phyloP scores from a whole-genome alignment of 768 basidiomycete species.

The Collybia mongolica region DNA sequence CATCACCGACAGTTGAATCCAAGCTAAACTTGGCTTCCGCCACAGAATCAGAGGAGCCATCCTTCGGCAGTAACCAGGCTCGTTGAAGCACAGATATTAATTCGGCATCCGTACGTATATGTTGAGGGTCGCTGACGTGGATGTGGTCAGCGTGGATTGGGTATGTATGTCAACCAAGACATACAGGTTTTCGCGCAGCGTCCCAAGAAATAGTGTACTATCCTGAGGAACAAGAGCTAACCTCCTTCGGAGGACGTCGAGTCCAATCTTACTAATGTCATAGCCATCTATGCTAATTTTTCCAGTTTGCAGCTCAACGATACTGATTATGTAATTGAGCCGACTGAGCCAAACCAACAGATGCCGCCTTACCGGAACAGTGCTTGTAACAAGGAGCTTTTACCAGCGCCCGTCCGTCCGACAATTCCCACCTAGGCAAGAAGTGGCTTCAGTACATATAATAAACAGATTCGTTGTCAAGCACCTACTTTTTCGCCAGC shows the following conservation, averaged over 20 bases:
- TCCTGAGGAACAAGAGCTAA: constrained; percentile 72
- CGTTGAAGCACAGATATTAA: constrained; percentile 60
- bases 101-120: constrained; percentile 54
- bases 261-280: constrained; percentile 49
- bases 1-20: constrained; percentile 59
- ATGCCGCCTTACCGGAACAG: constrained; percentile 42
- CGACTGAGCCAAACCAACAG: not conserved
- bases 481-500: constrained; percentile 61
- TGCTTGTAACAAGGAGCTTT: constrained; percentile 57
- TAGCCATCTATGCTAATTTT: constrained; percentile 54
- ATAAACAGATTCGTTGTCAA: not conserved
- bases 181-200: constrained; percentile 42
- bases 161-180: not conserved
- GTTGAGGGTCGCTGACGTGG: constrained; percentile 47
- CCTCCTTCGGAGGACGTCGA: constrained; percentile 50
- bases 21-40: constrained; percentile 67
- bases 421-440: constrained; percentile 40
- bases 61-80: constrained; percentile 56
- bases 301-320: constrained; percentile 60
- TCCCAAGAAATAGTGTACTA: constrained; percentile 45
- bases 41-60: constrained; percentile 38
- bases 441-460: not conserved
- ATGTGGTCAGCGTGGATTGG: not conserved
- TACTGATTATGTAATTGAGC: constrained; percentile 27
- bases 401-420: constrained; percentile 49